Evolutionary conservation across 257 asterid genomes (phyloP), one percentile per base, ranked within the genome.

Genomic region (Echites panduratus): DNA sequence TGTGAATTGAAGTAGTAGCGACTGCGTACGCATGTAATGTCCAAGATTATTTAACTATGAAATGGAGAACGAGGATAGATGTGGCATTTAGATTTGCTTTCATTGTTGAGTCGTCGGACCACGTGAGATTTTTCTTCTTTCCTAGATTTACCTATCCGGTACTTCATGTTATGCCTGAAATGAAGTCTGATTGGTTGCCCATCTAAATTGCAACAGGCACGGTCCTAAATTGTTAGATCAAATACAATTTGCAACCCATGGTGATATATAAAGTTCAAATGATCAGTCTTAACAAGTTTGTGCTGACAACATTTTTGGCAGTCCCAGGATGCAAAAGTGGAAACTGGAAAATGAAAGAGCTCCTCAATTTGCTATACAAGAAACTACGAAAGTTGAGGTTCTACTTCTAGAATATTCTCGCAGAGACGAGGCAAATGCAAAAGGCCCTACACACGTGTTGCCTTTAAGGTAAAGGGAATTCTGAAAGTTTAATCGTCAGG

Each of bases 401-500:
- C 26, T 20, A 16, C 48, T 35, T 16, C 16, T 38, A 48, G 4
- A 32, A 70, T 76, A 59, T 47, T 20, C 57, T 11, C 13, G 11
- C 22, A 57, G 38, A 62, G 8, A 54, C 10, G 20, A 48, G 22
- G n/a, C n/a, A n/a, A n/a, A 38, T 1, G 26, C 57, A 50, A 10
- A n/a, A 9, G 48, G 40, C 22, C 0, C 7, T 0, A 47, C 8
- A 29, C 41, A 4, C 2, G 5, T 72, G 24, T 17, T 4, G 7
- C 17, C 6, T 38, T 57, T 24, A 40, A 11, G 44, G 61, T 7
- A 40, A 63, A 26, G 32, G 22, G n/a, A n/a, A n/a, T n/a, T n/a
- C n/a, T n/a, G n/a, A n/a, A n/a, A 70, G 26, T n/a, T 56, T 70
- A 76, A 63, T 78, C 83, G 47, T 78, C 83, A 49, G 79, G 84